phyloP scores from a whole-genome alignment of 805 yeast genomes.

The Sporopachydermia quercuum region DNA sequence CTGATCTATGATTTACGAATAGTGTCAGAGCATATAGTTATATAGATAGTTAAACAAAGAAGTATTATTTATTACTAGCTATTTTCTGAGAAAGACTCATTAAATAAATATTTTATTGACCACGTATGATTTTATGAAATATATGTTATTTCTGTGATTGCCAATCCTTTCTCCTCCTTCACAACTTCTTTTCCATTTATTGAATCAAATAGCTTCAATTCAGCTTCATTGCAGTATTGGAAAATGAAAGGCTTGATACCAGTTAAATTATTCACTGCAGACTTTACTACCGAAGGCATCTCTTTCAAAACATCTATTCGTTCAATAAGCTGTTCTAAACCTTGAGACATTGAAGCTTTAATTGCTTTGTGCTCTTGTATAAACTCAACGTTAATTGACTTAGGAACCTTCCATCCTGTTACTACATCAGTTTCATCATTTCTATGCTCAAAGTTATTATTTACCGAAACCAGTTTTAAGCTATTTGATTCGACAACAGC shows the following conservation, averaged over 20 bases:
- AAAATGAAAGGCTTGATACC: conserved; percentile 96
- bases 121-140: conserved; percentile 24
- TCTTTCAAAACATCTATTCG: conserved; percentile 97
- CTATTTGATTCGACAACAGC: conserved; percentile 52
- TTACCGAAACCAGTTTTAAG: conserved; percentile 47
- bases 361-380: conserved; percentile 22
- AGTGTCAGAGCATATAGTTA: too few species aligned
- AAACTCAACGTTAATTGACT: conserved; percentile 43
- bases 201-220: conserved; percentile 30
- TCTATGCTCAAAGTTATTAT: conserved; percentile 49
- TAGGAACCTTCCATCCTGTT: conserved; percentile 88
- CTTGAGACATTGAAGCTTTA: conserved; percentile 34
- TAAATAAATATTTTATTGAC: too few species aligned
- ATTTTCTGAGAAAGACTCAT: too few species aligned
- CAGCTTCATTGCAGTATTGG: conserved; percentile 69
- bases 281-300: conserved; percentile 86
- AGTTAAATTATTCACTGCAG: conserved; percentile 83
- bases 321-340: conserved; percentile 56
- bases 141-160: conserved; percentile 71
- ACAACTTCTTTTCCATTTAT: conserved; percentile 25
- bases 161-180: conserved; percentile 42
- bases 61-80: too few species aligned
- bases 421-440: conserved; percentile 42
- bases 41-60: too few species aligned
- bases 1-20: too few species aligned